phyloP scores from a whole-genome alignment of 345 rosid species.

The Eucalyptus marginata region DNA sequence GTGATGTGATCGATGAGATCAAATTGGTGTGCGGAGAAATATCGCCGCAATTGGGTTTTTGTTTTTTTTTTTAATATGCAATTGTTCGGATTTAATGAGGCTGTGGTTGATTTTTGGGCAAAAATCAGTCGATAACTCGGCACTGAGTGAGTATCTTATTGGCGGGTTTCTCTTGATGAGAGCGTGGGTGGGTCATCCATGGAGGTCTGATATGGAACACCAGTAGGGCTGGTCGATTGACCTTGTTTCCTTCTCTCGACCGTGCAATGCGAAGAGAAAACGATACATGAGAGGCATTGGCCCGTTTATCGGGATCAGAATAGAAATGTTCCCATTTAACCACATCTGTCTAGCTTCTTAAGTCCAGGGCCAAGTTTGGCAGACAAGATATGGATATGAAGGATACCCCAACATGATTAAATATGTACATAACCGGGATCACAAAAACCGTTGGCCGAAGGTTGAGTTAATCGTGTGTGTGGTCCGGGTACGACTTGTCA shows the following conservation, averaged over 20 bases:
- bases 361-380: neutral
- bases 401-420: neutral
- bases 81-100: neutral
- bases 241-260: neutral
- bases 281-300: neutral
- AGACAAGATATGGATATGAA: neutral
- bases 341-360: neutral
- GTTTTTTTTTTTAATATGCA: neutral
- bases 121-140: neutral
- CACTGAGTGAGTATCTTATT: neutral
- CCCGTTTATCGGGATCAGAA: neutral
- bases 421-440: neutral
- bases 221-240: neutral
- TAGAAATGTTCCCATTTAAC: neutral
- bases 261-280: neutral
- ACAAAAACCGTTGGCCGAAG: neutral
- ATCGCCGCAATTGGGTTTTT: neutral
- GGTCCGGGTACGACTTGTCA: neutral
- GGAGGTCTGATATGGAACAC: slow-evolving; percentile 11
- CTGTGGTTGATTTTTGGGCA: neutral
- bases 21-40: neutral
- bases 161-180: neutral
- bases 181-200: slow-evolving; percentile 11
- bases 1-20: neutral
- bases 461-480: neutral